phyloP scores from a whole-genome alignment of 495 filamentous ascomycete species.

The Melanomma pulvis-pyrius region DNA sequence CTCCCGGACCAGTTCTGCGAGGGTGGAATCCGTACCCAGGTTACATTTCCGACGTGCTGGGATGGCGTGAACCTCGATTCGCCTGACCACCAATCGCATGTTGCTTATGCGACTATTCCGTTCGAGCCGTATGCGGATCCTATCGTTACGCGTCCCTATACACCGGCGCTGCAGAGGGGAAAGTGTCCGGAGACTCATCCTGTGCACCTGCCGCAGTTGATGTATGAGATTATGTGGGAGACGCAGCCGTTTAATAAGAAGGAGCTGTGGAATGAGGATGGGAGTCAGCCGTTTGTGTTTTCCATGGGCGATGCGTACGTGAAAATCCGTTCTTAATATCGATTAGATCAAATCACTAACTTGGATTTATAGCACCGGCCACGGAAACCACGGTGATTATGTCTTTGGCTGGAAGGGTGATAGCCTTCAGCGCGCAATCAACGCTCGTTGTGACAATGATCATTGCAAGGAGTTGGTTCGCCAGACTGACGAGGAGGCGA shows the following conservation, averaged over 20 bases:
- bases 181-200: conserved; percentile 53
- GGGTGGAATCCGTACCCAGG: conserved; percentile 53
- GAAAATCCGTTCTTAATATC: neutral
- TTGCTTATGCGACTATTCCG: conserved; percentile 47
- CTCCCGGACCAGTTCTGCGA: conserved; percentile 48
- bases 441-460: conserved; percentile 51
- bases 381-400: conserved; percentile 52
- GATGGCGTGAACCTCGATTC: conserved; percentile 57
- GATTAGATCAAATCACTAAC: neutral
- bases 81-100: conserved; percentile 55
- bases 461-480: conserved; percentile 40
- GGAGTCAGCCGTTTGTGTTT: conserved; percentile 52
- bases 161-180: conserved; percentile 37
- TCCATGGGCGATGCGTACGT: conserved; percentile 55
- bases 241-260: conserved; percentile 48
- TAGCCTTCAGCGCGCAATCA: conserved; percentile 51
- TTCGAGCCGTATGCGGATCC: conserved; percentile 37
- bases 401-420: conserved; percentile 54
- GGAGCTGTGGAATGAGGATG: conserved; percentile 47
- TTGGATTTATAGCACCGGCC: conserved; percentile 41
- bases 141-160: conserved; percentile 12
- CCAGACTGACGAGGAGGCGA: conserved; percentile 23
- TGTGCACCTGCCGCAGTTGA: conserved; percentile 53
- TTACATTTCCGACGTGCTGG: conserved; percentile 58
- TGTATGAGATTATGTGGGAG: conserved; percentile 57